These are phyloP conservation scores for Acacia melanoxylon DNA, from an alignment of 306 rosid genomes.

Conservation along the genomic window DNA sequence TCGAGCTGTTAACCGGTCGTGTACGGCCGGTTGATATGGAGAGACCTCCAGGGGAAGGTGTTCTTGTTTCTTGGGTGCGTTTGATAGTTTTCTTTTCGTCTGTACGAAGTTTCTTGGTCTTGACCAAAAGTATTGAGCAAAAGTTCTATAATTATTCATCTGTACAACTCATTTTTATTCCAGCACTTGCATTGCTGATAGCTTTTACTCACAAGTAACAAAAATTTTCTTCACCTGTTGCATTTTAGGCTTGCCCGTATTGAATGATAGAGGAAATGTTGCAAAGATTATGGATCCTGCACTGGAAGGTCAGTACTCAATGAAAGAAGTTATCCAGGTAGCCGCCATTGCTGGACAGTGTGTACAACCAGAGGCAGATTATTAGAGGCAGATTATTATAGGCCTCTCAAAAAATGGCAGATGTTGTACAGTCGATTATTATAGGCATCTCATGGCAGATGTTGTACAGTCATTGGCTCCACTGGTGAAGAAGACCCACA, in stretches of 20 bases:
- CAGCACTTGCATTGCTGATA: background rate
- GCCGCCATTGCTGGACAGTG: conserved; percentile 98
- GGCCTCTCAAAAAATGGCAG: conserved; percentile 98
- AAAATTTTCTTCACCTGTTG: background rate
- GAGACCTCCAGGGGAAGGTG: conserved; percentile 86
- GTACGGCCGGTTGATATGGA: conserved; percentile 97
- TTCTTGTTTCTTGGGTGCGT: conserved; percentile 92
- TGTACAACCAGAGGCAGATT: conserved; percentile 93
- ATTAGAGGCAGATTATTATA: no score
- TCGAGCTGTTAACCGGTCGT: conserved; percentile 91
- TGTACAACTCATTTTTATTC: background rate
- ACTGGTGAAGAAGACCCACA: conserved; percentile 55
- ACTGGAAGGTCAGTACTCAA: conserved; percentile 82
- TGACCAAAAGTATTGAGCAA: background rate
- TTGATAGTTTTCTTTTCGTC: background rate
- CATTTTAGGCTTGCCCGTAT: conserved; percentile 80
- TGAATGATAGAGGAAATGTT: conserved; percentile 87
- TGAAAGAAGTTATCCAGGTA: conserved; percentile 94
- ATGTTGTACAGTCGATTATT: no score
- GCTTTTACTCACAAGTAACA: conserved; percentile 11
- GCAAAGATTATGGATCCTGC: conserved; percentile 86
- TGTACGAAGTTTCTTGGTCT: background rate
- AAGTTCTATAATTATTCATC: background rate
- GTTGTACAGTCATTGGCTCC: conserved; percentile 93
- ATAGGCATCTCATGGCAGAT: no score